Base-by-base conservation (phyloP, 345 rosid genomes). In the Hypericum androsaemum region DNA sequence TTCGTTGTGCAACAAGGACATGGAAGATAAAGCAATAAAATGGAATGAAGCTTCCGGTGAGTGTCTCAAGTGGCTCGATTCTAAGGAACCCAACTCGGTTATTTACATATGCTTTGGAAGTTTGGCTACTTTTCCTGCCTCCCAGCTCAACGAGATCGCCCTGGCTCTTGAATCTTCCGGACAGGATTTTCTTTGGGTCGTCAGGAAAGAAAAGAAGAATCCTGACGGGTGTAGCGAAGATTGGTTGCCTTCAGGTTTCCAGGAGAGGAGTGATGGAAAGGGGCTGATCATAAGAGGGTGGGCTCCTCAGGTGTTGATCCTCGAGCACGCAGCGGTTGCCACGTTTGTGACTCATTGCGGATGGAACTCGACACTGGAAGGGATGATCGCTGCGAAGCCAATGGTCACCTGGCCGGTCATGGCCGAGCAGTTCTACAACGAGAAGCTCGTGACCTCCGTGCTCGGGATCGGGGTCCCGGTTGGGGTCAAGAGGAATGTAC, bases 31-130 rank as follows among this genome's bases (percentile, higher is more conserved):
- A 62, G 64, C 75, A 44, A 62, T 22, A 37, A 70, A 81, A 37
- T 78, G 80, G 0, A 64, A 55, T 38, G 60, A 56, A 51, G 57
- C 71, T 0, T 52, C 68, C 51, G 56, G 59, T 0, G 71, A 73
- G 36, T 76, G 79, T 54, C 43, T 76, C 41, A 57, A 53, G 51
- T 83, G 86, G 87, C 80, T 83, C 2, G 74, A 80, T 61, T 66
- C 68, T 10, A 83, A 80, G 73, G 47, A 35, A 49, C 58, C 65
- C 39, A 64, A 48, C 47, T 83, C 82, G 5, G 87, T 78, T 4
- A 44, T 40, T 4, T 53, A 10, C 74, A 16, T 40, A 43, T 53
- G 50, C 28, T 46, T 46, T 7, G 50, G 50, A 14, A 46, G 17
- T 1, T 14, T 46, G 22, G 8, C 50, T 4, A 46, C 12, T 32